Percentiles rank a stretch among this genome's conserved stretches.
Conservation (phyloP, 257 asterid species). For the Hygrophila difformis region DNA sequence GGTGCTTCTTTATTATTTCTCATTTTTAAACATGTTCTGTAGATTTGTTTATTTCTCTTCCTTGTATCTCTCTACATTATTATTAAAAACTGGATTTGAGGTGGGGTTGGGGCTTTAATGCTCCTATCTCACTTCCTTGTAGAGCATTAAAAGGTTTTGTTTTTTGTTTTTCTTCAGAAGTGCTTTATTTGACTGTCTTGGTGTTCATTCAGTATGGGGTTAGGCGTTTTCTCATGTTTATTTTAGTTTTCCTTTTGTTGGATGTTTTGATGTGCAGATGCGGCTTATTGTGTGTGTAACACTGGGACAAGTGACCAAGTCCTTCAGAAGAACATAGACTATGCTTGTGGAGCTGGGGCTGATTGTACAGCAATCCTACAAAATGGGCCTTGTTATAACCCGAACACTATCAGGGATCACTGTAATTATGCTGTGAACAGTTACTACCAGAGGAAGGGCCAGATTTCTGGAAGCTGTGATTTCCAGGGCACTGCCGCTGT, state of each 20-base stretch:
- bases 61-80: background rate
- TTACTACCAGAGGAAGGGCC: constrained; percentile 57
- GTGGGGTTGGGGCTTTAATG: too few relatives aligned
- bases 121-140: too few relatives aligned
- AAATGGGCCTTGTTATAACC: constrained; percentile 54
- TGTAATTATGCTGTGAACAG: constrained; percentile 85
- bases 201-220: background rate
- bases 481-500: constrained; percentile 49
- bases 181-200: background rate
- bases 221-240: background rate
- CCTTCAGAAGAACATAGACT: constrained; percentile 71
- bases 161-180: too few relatives aligned
- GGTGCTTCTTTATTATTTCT: background rate
- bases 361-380: constrained; percentile 55
- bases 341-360: constrained; percentile 82
- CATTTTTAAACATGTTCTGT: background rate
- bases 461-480: constrained; percentile 50
- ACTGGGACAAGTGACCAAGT: constrained; percentile 27
- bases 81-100: background rate
- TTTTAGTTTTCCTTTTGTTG: background rate
- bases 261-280: constrained; percentile 29
- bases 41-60: background rate
- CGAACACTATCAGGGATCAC: constrained; percentile 70
- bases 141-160: too few relatives aligned
- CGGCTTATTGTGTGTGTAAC: constrained; percentile 56